phyloP scores from a whole-genome alignment of 192 early-diverging fungal species.

The Rhizophlyctis rosea region DNA sequence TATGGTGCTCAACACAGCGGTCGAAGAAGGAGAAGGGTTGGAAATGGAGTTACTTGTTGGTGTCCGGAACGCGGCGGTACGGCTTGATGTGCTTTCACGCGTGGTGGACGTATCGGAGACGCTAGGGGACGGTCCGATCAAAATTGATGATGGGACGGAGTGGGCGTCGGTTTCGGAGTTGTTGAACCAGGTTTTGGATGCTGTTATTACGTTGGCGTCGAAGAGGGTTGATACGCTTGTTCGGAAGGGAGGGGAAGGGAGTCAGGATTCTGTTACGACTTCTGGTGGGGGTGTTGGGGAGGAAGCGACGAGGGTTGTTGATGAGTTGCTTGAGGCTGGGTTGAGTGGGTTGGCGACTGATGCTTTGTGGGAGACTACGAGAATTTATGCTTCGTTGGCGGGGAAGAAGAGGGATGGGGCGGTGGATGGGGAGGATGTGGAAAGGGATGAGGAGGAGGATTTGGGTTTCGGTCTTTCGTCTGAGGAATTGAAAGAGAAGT shows the following conservation, averaged over 20 bases:
- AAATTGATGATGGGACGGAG: slow-evolving; percentile 4
- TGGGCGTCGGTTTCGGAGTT: slow-evolving; percentile 15
- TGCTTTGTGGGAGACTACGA: slow-evolving; percentile 19
- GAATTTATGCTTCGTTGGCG: too few relatives aligned
- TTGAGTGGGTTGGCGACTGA: slow-evolving; percentile 18
- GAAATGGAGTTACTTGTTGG: slow-evolving; percentile 7
- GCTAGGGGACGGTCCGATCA: background rate
- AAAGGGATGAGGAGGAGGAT: slow-evolving; percentile 5
- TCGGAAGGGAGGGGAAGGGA: background rate
- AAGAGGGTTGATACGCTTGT: background rate
- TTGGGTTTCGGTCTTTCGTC: too few relatives aligned
- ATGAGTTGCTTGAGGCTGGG: slow-evolving; percentile 1
- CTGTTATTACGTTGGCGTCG: background rate
- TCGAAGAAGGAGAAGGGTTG: slow-evolving; percentile 2
- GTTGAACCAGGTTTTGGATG: slow-evolving; percentile 25
- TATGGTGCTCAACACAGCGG: background rate
- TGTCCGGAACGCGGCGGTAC: slow-evolving; percentile 20
- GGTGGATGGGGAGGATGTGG: background rate
- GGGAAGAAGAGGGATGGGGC: too few relatives aligned
- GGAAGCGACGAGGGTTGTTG: too few relatives aligned
- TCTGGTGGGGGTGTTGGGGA: too few relatives aligned
- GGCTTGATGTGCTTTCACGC: slow-evolving; percentile 9
- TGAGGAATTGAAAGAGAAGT: background rate
- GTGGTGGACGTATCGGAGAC: slow-evolving; percentile 21
- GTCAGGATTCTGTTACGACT: background rate